Conservation (phyloP, 306 rosid genomes). For the Trifolium repens region DNA sequence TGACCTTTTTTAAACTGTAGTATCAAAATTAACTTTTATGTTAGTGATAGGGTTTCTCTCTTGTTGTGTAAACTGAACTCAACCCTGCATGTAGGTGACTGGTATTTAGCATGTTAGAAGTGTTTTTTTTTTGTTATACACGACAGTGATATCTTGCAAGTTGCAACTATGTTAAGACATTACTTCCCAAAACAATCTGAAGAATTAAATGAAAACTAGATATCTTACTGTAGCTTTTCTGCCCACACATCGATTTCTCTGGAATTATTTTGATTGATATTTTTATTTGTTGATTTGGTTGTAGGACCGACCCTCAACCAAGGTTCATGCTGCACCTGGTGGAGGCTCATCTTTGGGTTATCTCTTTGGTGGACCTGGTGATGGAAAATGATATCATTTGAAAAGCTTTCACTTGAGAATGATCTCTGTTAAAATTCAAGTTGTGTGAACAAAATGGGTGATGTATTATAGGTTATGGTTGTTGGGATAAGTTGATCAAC, state of each 20-base stretch:
- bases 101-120: background rate
- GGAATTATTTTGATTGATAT: conserved; percentile 4
- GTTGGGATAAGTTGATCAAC: conserved; percentile 58
- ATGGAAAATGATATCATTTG: conserved; percentile 63
- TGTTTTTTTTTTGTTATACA: background rate
- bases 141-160: conserved; percentile 1
- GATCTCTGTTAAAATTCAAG: conserved; percentile 48
- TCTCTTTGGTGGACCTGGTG: conserved; percentile 78
- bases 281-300: conserved; percentile 24
- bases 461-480: conserved; percentile 76
- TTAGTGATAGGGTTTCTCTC: background rate
- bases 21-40: background rate
- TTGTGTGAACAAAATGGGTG: conserved; percentile 46
- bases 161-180: conserved; percentile 1
- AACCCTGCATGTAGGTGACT: conserved; percentile 1
- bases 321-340: conserved; percentile 97
- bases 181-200: background rate
- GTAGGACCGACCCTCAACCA: conserved; percentile 99
- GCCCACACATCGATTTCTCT: background rate
- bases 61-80: conserved; percentile 23
- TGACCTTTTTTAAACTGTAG: background rate
- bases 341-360: conserved; percentile 96
- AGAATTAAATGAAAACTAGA: conserved; percentile 29
- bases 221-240: conserved; percentile 1
- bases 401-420: conserved; percentile 47